A percentile compares a stretch with the other conserved stretches of the same genome.
Evolutionary conservation across 2,329 filamentous ascomycete genomes (phyloP).

Genomic region (Fusarium torreyae): DNA sequence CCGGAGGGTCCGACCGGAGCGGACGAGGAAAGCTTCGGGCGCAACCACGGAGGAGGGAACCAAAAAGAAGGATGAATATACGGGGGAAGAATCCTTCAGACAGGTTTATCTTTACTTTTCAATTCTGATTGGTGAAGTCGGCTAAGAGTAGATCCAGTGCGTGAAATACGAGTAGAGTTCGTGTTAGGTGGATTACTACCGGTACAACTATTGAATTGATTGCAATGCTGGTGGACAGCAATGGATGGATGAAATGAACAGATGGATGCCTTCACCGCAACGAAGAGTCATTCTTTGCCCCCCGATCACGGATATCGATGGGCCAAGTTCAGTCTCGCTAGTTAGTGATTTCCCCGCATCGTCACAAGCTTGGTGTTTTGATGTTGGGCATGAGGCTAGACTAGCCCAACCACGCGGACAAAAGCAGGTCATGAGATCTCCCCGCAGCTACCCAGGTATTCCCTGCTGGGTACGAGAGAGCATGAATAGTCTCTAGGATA

Average conservation of each 20-base stretch:
- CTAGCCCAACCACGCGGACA: conserved; percentile 37
- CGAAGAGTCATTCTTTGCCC: conserved; percentile 27
- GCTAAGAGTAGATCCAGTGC: conserved; percentile 23
- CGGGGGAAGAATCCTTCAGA: conserved; percentile 1
- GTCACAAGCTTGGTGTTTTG: conserved; percentile 27
- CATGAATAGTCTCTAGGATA: conserved; percentile 4
- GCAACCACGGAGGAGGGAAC: conserved; percentile 24
- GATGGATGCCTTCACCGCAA: conserved; percentile 32
- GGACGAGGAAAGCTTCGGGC: conserved; percentile 20
- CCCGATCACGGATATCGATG: conserved; percentile 20
- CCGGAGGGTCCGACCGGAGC: conserved; percentile 38
- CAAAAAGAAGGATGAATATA: background rate
- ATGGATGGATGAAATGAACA: background rate
- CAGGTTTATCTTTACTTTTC: background rate
- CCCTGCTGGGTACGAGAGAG: conserved; percentile 1
- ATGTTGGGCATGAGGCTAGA: conserved; percentile 40
- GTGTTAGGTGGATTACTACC: conserved; percentile 7
- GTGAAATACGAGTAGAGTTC: conserved; percentile 24
- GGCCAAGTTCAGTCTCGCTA: conserved; percentile 5
- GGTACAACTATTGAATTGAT: background rate
- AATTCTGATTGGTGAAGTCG: conserved; percentile 3
- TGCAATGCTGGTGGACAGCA: background rate
- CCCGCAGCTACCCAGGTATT: conserved; percentile 11
- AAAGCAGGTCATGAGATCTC: conserved; percentile 39
- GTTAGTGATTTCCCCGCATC: conserved; percentile 33